phyloP scores from a whole-genome alignment of 108 stramenopile genomes.

The Stephanodiscus triporus region DNA sequence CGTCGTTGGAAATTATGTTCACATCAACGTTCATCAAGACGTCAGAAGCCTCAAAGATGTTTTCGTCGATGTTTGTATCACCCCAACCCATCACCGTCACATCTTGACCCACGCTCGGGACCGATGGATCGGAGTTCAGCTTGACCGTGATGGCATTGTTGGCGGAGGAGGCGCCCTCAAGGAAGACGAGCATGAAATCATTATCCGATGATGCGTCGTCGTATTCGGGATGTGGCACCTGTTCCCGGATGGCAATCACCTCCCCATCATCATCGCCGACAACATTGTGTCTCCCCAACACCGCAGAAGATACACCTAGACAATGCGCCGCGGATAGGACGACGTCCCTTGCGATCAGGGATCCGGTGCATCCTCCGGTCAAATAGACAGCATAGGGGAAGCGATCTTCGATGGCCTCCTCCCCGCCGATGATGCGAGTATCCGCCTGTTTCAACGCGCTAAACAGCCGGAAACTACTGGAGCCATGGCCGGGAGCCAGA shows the following conservation, averaged over 20 bases:
- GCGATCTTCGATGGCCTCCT: not conserved
- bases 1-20: conserved; percentile 25
- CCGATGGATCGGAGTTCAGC: conserved; percentile 25
- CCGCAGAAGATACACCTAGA: not conserved
- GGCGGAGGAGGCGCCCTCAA: not conserved
- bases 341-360: not conserved
- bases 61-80: conserved; percentile 9
- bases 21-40: conserved; percentile 23
- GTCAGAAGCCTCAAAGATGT: conserved; percentile 3
- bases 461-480: too few relatives aligned
- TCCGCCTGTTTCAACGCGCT: too few relatives aligned
- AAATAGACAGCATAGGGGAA: not conserved
- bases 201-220: not conserved
- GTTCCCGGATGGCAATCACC: not conserved
- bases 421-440: not conserved
- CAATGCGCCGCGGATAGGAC: not conserved
- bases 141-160: conserved; percentile 14
- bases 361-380: not conserved
- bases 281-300: not conserved
- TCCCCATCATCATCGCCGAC: not conserved
- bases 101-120: conserved; percentile 29
- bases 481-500: too few relatives aligned
- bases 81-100: conserved; percentile 65
- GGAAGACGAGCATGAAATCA: not conserved
- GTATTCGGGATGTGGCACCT: not conserved